Evolutionary conservation across 805 yeast species (phyloP), one percentile per base, ranked within the genome.

Genomic region (Monosporozyma siamensis): DNA sequence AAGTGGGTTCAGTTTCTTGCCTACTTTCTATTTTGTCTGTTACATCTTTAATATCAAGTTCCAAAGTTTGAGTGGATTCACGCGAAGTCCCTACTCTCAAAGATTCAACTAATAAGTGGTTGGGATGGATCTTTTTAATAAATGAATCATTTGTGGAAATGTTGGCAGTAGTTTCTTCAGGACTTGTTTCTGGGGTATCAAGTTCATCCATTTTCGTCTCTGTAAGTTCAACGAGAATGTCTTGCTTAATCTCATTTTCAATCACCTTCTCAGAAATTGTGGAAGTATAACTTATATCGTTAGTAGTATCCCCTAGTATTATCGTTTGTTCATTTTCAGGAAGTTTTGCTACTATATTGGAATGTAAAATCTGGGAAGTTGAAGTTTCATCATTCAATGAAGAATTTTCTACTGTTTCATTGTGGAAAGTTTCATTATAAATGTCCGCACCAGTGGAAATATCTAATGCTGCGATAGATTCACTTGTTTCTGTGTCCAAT

Each of bases 361-460:
- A 34, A 4, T 34, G 35, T 6, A 18, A 6, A 14, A 32, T 32
- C 3, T 9, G 23, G 4, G 24, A 18, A 5, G 35, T 10, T 4
- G 17, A 22, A 18, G 14, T 18, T 18, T 32, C 17, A 17, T 32
- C 23, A 32, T 18, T 18, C 5, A 32, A 6, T 4, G 22, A 12
- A 15, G 35, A 18, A 10, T 6, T n/a, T 17, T 32, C 35, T 18
- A 21, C 38, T 6, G 12, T 12, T 2, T 14, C 32, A 9, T 39
- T 38, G 10, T 10, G 12, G 12, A 18, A 17, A 4, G 29, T 30
- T 36, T 31, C 41, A 30, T 37, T 31, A 4, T 5, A 26, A 14
- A 29, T 27, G 23, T 25, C 18, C 7, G 21, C 25, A 20, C 38
- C 43, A 4, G 34, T 34, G 18, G 36, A 32, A 12, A 38, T 38